Conservation (phyloP, 805 yeast species). For the Schizosaccharomyces cryophilus region DNA sequence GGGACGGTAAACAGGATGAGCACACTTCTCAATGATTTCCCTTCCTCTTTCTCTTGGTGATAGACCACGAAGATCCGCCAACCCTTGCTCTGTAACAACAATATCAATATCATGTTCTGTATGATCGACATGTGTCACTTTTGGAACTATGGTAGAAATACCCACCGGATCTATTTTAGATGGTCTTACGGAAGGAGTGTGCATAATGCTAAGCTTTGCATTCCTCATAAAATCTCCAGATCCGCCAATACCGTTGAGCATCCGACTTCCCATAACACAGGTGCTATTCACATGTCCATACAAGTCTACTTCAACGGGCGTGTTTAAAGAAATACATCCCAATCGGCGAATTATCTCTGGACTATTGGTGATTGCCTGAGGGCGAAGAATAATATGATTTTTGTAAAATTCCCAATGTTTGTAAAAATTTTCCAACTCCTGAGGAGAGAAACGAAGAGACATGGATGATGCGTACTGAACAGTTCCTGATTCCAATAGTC, state of each 20-base stretch:
- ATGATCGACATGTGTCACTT: constrained; percentile 86
- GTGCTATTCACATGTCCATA: constrained; percentile 98
- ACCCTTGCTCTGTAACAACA: constrained; percentile 84
- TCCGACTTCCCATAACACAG: constrained; percentile 83
- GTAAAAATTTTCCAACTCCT: constrained; percentile 71
- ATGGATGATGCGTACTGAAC: constrained; percentile 90
- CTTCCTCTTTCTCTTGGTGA: constrained; percentile 85
- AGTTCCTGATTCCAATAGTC: constrained; percentile 79
- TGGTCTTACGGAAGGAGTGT: constrained; percentile 89
- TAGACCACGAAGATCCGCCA: constrained; percentile 88
- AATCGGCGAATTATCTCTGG: constrained; percentile 92
- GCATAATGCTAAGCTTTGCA: constrained; percentile 92
- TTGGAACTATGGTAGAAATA: constrained; percentile 86
- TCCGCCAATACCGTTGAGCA: constrained; percentile 96
- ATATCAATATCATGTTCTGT: constrained; percentile 94
- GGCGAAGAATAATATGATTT: constrained; percentile 64
- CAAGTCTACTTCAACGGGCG: constrained; percentile 95
- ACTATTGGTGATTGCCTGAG: constrained; percentile 86
- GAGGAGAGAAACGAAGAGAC: constrained; percentile 73
- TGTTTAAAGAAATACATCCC: constrained; percentile 97
- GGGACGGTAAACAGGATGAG: constrained; percentile 83
- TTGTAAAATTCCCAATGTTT: constrained; percentile 71
- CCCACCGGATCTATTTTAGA: constrained; percentile 84
- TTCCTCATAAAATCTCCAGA: constrained; percentile 92
- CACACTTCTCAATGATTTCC: constrained; percentile 63